These are phyloP conservation scores for Prunus armeniaca DNA, from an alignment of 306 rosid genomes.

Conservation along the genomic window DNA sequence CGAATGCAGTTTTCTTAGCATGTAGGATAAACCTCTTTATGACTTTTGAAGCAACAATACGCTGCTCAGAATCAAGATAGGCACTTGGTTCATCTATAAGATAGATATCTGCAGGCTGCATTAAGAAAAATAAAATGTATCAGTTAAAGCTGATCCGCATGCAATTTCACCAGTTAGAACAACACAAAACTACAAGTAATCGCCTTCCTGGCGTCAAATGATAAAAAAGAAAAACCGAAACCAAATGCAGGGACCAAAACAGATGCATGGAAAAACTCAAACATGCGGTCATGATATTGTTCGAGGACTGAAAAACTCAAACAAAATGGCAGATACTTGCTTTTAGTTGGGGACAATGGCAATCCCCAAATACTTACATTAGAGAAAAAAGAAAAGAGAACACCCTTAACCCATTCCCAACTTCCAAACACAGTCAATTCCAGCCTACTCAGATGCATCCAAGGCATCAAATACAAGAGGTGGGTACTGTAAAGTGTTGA, in stretches of 20 bases:
- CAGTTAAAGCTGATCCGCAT: background rate
- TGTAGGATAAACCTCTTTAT: slow-evolving; percentile 97
- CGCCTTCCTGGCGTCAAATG: background rate
- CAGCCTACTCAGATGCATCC: background rate
- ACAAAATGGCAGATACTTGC: too few relatives aligned
- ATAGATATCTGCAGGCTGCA: slow-evolving; percentile 89
- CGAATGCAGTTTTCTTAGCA: slow-evolving; percentile 96
- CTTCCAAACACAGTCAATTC: background rate
- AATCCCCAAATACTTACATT: too few relatives aligned
- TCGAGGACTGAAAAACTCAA: too few relatives aligned
- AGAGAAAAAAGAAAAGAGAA: background rate
- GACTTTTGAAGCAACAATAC: slow-evolving; percentile 94
- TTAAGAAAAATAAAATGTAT: background rate
- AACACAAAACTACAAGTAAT: background rate
- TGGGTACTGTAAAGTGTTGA: background rate
- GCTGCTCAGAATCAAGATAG: slow-evolving; percentile 96
- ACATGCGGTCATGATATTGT: too few relatives aligned
- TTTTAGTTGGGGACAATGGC: too few relatives aligned
- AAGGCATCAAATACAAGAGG: background rate
- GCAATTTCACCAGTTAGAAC: background rate
- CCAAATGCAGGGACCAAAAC: too few relatives aligned
- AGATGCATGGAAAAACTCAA: too few relatives aligned
- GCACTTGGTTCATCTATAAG: slow-evolving; percentile 98
- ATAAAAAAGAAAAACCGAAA: background rate
- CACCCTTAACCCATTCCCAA: background rate